These are phyloP conservation scores for Neurospora sp. DNA, from an alignment of 495 filamentous ascomycete genomes.

Conservation along the genomic window DNA sequence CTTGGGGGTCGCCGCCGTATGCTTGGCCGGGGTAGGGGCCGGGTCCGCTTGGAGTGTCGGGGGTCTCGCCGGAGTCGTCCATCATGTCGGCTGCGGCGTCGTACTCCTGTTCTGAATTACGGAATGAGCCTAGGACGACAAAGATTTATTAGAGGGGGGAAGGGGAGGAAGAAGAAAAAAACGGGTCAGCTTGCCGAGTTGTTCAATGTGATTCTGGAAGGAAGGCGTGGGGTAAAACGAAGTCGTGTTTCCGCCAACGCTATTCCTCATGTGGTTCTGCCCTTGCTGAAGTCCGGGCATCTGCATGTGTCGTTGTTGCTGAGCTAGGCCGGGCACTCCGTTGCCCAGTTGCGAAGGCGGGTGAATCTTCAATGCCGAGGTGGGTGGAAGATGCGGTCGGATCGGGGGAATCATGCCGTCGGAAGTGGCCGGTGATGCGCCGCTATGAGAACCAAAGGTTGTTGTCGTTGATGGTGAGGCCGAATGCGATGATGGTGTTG, in stretches of 20 bases:
- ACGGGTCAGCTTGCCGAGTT: constrained; percentile 86
- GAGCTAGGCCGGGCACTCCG: constrained; percentile 39
- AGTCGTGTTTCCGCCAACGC: constrained; percentile 22
- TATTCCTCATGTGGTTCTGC: constrained; percentile 21
- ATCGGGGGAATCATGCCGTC: constrained; percentile 38
- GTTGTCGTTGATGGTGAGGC: constrained; percentile 70
- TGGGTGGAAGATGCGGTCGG: constrained; percentile 32
- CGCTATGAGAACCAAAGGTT: constrained; percentile 60
- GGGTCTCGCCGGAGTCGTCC: constrained; percentile 57
- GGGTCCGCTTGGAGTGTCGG: constrained; percentile 56
- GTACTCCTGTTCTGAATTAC: constrained; percentile 95
- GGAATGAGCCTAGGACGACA: constrained; percentile 75
- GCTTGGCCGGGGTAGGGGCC: constrained; percentile 53
- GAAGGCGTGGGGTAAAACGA: constrained; percentile 66
- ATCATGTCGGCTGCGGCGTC: constrained; percentile 92
- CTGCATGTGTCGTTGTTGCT: constrained; percentile 29
- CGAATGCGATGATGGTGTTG: constrained; percentile 73
- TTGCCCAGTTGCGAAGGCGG: constrained; percentile 19
- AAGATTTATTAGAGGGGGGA: constrained; percentile 50
- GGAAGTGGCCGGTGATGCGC: constrained; percentile 54
- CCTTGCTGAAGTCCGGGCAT: constrained; percentile 29
- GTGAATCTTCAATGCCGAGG: constrained; percentile 29
- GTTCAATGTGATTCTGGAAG: constrained; percentile 91
- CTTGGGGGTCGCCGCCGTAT: constrained; percentile 33
- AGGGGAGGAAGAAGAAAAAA: constrained; percentile 37